These are phyloP conservation scores for Neophaeococcomyces mojaviensis DNA, from an alignment of 2,329 filamentous ascomycete genomes.

Conservation along the genomic window DNA sequence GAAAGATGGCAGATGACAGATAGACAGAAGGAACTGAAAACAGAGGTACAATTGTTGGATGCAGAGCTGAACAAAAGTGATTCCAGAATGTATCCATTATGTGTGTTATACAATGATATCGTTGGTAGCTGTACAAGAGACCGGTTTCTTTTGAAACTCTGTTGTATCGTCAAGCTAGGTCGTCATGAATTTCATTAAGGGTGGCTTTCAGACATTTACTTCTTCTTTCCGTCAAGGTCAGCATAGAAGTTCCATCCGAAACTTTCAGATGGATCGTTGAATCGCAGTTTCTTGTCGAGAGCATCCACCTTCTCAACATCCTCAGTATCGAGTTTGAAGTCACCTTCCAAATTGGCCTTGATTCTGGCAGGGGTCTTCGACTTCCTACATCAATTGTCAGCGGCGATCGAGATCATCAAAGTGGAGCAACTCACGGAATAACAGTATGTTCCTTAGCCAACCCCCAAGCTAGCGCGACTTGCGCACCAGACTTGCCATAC, in stretches of 20 bases:
- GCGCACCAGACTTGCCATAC: constrained; percentile 44
- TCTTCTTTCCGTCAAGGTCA: constrained; percentile 51
- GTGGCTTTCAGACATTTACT: constrained; percentile 8
- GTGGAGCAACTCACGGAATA: constrained; percentile 37
- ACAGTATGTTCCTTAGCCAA: constrained; percentile 45
- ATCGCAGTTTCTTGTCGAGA: constrained; percentile 55
- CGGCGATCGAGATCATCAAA: no score
- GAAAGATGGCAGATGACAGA: no score
- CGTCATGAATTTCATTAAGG: no score
- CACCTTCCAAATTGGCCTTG: constrained; percentile 37
- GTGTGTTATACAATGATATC: no score
- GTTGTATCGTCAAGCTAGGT: no score
- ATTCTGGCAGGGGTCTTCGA: constrained; percentile 40
- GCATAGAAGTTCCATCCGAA: constrained; percentile 54
- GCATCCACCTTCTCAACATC: constrained; percentile 50
- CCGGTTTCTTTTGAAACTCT: no score
- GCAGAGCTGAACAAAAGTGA: no score
- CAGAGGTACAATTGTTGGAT: no score
- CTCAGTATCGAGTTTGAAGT: constrained; percentile 52
- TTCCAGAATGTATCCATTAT: no score
- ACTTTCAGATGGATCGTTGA: constrained; percentile 50
- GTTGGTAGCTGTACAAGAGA: no score
- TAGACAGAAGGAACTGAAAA: no score
- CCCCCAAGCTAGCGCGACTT: constrained; percentile 50
- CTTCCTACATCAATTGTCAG: not conserved